These are phyloP conservation scores for Ogataea salicorniae DNA, from an alignment of 805 yeast species.

Conservation along the genomic window DNA sequence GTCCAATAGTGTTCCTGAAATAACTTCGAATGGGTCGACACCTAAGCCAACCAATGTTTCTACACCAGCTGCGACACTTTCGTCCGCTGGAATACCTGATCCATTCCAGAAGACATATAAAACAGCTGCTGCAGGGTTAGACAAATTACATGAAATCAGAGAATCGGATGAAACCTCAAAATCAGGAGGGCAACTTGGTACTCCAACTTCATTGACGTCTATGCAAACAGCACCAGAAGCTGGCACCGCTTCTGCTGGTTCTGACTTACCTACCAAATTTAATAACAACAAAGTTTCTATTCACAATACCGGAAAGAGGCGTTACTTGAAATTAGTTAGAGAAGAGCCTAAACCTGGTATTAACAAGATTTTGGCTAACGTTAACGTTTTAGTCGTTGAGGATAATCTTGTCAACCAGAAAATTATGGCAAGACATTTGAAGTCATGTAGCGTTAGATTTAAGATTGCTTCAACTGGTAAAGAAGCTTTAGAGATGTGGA, in stretches of 20 bases:
- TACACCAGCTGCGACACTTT: not conserved
- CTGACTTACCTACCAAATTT: too few species aligned
- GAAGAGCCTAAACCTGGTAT: slow-evolving; percentile 32
- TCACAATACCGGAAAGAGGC: not conserved
- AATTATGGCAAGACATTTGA: slow-evolving; percentile 81
- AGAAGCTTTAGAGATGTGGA: slow-evolving; percentile 94
- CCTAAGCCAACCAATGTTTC: slow-evolving; percentile 1
- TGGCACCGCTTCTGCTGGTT: too few species aligned
- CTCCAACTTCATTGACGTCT: too few species aligned
- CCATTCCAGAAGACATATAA: not conserved
- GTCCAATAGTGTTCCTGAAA: too few species aligned
- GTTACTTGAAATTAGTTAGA: not conserved
- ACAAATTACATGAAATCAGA: not conserved
- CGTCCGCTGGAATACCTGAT: not conserved
- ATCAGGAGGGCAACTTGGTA: too few species aligned
- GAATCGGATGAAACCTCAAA: not conserved
- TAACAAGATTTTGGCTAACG: slow-evolving; percentile 75
- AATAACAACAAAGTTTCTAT: too few species aligned
- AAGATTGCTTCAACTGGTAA: slow-evolving; percentile 89
- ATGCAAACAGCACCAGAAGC: too few species aligned
- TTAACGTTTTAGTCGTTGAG: slow-evolving; percentile 89
- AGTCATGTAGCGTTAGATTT: slow-evolving; percentile 78
- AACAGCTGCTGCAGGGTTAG: not conserved
- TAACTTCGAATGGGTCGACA: not conserved
- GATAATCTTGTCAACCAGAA: slow-evolving; percentile 93